These are phyloP conservation scores for Arthrobotrys entomopaga DNA, from an alignment of 2,329 filamentous ascomycete species.

Conservation along the genomic window DNA sequence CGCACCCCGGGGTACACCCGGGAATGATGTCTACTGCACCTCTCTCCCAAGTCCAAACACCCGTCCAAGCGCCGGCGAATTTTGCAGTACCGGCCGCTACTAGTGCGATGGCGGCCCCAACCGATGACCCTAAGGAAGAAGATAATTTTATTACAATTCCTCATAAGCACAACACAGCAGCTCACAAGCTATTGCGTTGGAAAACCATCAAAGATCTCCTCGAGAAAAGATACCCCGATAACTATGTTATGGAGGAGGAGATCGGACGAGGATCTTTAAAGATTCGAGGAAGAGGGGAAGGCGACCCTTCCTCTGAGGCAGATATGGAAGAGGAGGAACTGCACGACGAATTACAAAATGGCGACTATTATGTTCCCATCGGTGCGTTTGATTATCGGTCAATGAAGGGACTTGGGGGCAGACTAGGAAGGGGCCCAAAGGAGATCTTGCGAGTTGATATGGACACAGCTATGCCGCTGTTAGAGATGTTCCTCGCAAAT, in stretches of 20 bases:
- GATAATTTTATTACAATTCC: constrained; percentile 73
- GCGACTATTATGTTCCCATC: constrained; percentile 66
- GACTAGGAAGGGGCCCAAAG: constrained; percentile 54
- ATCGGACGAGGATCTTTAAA: constrained; percentile 77
- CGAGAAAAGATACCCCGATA: constrained; percentile 65
- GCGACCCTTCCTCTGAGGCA: constrained; percentile 64
- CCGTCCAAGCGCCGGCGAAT: constrained; percentile 41
- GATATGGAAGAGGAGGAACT: constrained; percentile 61
- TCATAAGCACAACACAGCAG: constrained; percentile 88
- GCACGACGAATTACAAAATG: constrained; percentile 61
- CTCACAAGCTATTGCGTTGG: constrained; percentile 81
- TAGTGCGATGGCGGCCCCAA: constrained; percentile 65
- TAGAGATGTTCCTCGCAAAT: constrained; percentile 69
- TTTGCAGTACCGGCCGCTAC: constrained; percentile 56
- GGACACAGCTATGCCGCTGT: constrained; percentile 66
- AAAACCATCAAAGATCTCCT: constrained; percentile 74
- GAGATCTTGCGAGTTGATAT: constrained; percentile 68
- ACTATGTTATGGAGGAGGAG: constrained; percentile 81
- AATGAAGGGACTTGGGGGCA: constrained; percentile 53
- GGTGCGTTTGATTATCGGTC: constrained; percentile 12
- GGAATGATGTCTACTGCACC: constrained; percentile 42
- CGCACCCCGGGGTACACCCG: constrained; percentile 16
- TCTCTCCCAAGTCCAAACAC: constrained; percentile 37
- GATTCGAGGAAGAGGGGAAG: constrained; percentile 82
- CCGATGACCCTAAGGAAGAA: constrained; percentile 55